Evolutionary conservation across 305 asterid genomes (phyloP).

Genomic region (Rubia peregrina): DNA sequence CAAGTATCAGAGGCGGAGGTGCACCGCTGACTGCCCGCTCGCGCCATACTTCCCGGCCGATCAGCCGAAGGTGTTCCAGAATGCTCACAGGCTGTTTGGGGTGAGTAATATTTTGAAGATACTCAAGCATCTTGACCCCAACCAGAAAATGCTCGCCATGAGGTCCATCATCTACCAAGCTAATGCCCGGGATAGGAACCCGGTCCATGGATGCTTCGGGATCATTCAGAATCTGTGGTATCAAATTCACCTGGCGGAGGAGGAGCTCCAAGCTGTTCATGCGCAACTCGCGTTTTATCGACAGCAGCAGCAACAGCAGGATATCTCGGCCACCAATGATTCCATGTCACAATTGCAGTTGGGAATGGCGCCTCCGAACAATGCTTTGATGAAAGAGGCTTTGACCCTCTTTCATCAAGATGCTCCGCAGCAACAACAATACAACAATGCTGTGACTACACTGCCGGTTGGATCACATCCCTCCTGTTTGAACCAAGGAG

Average conservation of each 20-base stretch:
- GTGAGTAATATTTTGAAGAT: constrained; percentile 69
- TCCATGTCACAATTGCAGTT: constrained; percentile 59
- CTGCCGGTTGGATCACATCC: constrained; percentile 27
- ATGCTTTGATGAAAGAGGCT: constrained; percentile 13
- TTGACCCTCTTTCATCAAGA: constrained; percentile 36
- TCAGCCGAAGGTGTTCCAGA: constrained; percentile 61
- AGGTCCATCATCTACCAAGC: constrained; percentile 68
- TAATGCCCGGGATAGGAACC: constrained; percentile 53
- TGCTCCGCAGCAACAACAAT: constrained; percentile 18
- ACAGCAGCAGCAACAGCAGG: constrained; percentile 45
- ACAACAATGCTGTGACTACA: constrained; percentile 19
- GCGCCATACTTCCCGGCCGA: constrained; percentile 91
- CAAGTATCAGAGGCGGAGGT: constrained; percentile 78
- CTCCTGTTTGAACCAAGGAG: constrained; percentile 24
- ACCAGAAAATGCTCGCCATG: constrained; percentile 57
- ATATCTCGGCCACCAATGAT: constrained; percentile 32
- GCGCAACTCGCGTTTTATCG: constrained; percentile 51
- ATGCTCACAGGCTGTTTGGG: constrained; percentile 78
- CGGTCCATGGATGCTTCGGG: constrained; percentile 54
- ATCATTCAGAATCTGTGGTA: constrained; percentile 40
- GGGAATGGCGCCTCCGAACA: constrained; percentile 46
- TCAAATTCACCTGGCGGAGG: constrained; percentile 50
- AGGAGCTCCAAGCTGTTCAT: constrained; percentile 54
- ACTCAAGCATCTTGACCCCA: constrained; percentile 52
- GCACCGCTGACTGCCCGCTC: constrained; percentile 67